Evolutionary conservation across 2,329 filamentous ascomycete genomes (phyloP).

Genomic region (Aureobasidium namibiae): DNA sequence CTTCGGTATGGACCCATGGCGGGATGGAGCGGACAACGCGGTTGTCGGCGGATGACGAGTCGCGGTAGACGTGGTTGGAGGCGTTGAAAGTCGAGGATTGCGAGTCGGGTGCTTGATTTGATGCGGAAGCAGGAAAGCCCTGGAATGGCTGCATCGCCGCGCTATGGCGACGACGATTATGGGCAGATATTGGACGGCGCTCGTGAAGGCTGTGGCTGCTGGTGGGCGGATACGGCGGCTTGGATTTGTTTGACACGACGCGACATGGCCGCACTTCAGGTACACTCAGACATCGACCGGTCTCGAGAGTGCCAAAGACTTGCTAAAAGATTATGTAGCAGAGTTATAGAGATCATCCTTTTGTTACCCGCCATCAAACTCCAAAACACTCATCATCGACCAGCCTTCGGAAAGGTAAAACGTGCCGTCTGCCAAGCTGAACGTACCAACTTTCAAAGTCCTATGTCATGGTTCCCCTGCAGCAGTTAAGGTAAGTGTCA

Average conservation of each 20-base stretch:
- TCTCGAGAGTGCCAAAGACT: not conserved
- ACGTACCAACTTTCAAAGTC: not conserved
- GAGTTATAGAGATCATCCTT: not conserved
- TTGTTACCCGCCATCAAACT: constrained; percentile 1
- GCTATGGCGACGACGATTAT: constrained; percentile 3
- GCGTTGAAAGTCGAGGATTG: constrained; percentile 16
- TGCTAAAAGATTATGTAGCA: not conserved
- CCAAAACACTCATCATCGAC: constrained; percentile 9
- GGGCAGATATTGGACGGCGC: not conserved
- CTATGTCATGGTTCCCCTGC: not conserved
- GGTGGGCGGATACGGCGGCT: not conserved
- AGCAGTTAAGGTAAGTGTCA: not conserved
- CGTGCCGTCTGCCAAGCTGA: not conserved
- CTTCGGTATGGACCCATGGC: constrained; percentile 29
- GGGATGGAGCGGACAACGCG: constrained; percentile 22
- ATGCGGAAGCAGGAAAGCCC: constrained; percentile 4
- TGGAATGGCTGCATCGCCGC: constrained; percentile 14
- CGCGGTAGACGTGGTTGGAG: constrained; percentile 9
- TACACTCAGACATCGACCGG: not conserved
- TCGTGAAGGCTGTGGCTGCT: not conserved
- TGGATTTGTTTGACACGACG: constrained; percentile 10
- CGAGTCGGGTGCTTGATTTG: constrained; percentile 14
- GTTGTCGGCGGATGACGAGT: constrained; percentile 10
- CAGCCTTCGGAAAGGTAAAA: constrained; percentile 8
- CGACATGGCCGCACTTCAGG: constrained; percentile 8